Percentiles rank a stretch among this genome's conserved stretches.
Evolutionary conservation across 441 rosid species (phyloP).

Genomic region (Macaranga tanarius): DNA sequence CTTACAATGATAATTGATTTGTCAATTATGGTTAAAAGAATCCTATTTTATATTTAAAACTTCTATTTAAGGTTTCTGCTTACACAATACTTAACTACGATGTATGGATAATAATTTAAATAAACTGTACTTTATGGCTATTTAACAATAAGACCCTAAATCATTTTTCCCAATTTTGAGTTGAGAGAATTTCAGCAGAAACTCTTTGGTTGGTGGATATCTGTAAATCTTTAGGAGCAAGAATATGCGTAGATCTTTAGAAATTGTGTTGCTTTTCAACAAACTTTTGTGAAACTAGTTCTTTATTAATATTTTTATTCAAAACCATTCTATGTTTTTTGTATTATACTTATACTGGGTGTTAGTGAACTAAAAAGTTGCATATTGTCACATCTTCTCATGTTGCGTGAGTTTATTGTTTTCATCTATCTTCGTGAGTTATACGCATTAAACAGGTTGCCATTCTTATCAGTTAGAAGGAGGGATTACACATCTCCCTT

Average conservation of each 20-base stretch:
- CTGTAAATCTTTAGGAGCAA: not conserved
- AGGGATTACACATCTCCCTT: slow-evolving; percentile 75
- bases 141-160: too few relatives aligned
- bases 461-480: slow-evolving; percentile 61
- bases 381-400: not conserved
- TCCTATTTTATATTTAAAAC: not conserved
- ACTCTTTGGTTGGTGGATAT: too few relatives aligned
- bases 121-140: too few relatives aligned
- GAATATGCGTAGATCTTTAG: too few relatives aligned
- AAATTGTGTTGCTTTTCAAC: not conserved
- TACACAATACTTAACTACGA: not conserved
- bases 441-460: not conserved
- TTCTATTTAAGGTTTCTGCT: not conserved
- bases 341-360: too few relatives aligned
- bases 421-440: not conserved
- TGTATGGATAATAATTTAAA: not conserved
- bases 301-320: not conserved
- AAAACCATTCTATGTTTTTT: not conserved
- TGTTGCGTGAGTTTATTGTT: not conserved
- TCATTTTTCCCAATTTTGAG: too few relatives aligned
- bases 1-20: not conserved
- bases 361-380: not conserved
- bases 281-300: not conserved
- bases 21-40: not conserved
- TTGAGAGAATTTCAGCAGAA: too few relatives aligned